phyloP scores from a whole-genome alignment of 2,329 filamentous ascomycete genomes.

The Alternaria infectoria region DNA sequence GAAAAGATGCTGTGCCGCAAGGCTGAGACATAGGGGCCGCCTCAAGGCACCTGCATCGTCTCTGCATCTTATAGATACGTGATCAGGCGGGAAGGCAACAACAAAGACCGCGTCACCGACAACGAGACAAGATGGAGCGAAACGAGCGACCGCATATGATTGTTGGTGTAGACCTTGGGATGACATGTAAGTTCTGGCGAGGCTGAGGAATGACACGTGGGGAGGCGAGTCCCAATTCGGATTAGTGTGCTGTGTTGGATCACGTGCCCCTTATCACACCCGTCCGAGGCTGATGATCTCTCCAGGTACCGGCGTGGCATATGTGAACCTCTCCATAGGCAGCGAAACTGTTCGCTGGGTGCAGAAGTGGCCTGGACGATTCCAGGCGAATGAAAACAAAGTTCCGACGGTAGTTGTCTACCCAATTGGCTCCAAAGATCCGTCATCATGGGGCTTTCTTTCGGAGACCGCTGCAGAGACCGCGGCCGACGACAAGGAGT shows the following conservation, averaged over 20 bases:
- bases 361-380: constrained; percentile 62
- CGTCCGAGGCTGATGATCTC: neutral
- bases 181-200: constrained; percentile 44
- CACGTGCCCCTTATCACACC: constrained; percentile 6
- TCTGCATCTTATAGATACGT: constrained; percentile 5
- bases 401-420: constrained; percentile 61
- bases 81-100: constrained; percentile 1
- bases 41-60: constrained; percentile 4
- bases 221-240: neutral
- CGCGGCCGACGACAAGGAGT: constrained; percentile 53
- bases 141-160: constrained; percentile 41
- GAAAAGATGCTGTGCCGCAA: constrained; percentile 26
- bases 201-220: neutral
- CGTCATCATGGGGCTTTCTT: constrained; percentile 62
- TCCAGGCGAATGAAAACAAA: constrained; percentile 61
- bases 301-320: constrained; percentile 47
- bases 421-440: constrained; percentile 39
- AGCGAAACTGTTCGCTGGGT: constrained; percentile 42
- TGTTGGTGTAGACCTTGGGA: constrained; percentile 45
- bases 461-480: constrained; percentile 50
- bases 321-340: constrained; percentile 46
- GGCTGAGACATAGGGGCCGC: constrained; percentile 24
- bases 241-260: neutral
- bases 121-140: constrained; percentile 17
- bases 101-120: neutral